Percentiles rank a stretch among this genome's conserved stretches.
Evolutionary conservation across 768 basidiomycete genomes (phyloP).

Genomic region (Rhizopogon vulgaris): DNA sequence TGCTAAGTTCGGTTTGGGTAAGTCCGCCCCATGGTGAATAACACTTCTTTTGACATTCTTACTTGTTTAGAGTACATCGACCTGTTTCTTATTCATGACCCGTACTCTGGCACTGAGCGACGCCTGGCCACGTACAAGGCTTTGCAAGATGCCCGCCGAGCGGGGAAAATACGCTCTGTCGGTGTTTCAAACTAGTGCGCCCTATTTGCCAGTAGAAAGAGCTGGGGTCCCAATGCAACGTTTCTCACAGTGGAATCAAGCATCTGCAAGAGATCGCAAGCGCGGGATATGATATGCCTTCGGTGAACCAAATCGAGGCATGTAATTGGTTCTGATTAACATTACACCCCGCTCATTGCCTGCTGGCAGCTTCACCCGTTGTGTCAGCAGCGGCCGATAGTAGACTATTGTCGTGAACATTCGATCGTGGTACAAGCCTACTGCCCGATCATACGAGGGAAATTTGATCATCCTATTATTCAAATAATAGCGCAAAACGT

Average conservation of each 20-base stretch:
- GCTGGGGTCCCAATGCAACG: neutral
- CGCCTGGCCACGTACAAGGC: conserved; percentile 72
- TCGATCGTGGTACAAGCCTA: conserved; percentile 68
- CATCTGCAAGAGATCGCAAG: conserved; percentile 71
- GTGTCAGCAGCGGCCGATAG: conserved; percentile 77
- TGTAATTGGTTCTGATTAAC: conserved; percentile 5
- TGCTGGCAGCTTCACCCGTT: conserved; percentile 62
- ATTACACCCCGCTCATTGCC: neutral
- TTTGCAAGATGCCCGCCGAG: conserved; percentile 52
- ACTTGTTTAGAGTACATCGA: conserved; percentile 51
- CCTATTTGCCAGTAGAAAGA: neutral
- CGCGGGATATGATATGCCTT: conserved; percentile 57
- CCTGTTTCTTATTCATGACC: conserved; percentile 75
- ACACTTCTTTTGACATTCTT: neutral
- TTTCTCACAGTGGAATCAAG: conserved; percentile 47
- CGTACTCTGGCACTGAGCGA: conserved; percentile 52
- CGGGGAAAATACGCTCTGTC: conserved; percentile 64
- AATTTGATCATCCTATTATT: conserved; percentile 48
- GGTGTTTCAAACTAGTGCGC: conserved; percentile 83
- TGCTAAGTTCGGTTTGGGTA: conserved; percentile 52
- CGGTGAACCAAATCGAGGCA: conserved; percentile 82
- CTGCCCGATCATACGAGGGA: conserved; percentile 64
- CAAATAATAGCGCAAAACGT: conserved; percentile 56
- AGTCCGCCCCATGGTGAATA: conserved; percentile 9
- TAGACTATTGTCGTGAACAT: conserved; percentile 60